Conservation (phyloP, 495 filamentous ascomycete species). For the Penicillium tannophilum region DNA sequence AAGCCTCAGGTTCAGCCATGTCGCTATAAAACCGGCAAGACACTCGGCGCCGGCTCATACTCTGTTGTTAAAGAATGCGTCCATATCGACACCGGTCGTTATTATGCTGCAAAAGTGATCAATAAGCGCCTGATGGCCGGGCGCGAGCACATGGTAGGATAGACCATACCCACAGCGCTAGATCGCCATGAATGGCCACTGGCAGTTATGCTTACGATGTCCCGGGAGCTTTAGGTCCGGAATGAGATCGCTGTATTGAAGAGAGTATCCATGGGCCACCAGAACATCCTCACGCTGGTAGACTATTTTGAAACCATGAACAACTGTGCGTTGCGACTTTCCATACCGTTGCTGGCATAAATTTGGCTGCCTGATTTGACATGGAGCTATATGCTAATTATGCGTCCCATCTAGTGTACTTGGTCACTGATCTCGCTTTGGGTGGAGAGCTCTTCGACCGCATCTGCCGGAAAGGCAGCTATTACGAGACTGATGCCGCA, state of each 20-base stretch:
- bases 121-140: slow-evolving; percentile 98
- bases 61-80: slow-evolving; percentile 99
- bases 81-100: slow-evolving; percentile 95
- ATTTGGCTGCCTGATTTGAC: background rate
- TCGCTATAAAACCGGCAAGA: slow-evolving; percentile 98
- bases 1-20: slow-evolving; percentile 73
- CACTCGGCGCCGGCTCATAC: slow-evolving; percentile 92
- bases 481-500: slow-evolving; percentile 96
- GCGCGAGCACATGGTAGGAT: slow-evolving; percentile 91
- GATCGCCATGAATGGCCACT: slow-evolving; percentile 5
- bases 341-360: background rate
- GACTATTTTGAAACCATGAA: slow-evolving; percentile 99
- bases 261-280: slow-evolving; percentile 94
- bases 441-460: slow-evolving; percentile 97
- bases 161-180: background rate
- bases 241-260: slow-evolving; percentile 99
- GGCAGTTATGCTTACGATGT: background rate
- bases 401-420: slow-evolving; percentile 63
- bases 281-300: slow-evolving; percentile 95
- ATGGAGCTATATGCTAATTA: slow-evolving; percentile 1
- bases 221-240: slow-evolving; percentile 62
- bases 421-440: slow-evolving; percentile 95
- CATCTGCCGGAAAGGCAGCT: slow-evolving; percentile 96
- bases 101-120: slow-evolving; percentile 99
- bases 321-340: slow-evolving; percentile 61